These are phyloP conservation scores for Cyclotella cryptica DNA, from an alignment of 108 stramenopile genomes.

Conservation along the genomic window DNA sequence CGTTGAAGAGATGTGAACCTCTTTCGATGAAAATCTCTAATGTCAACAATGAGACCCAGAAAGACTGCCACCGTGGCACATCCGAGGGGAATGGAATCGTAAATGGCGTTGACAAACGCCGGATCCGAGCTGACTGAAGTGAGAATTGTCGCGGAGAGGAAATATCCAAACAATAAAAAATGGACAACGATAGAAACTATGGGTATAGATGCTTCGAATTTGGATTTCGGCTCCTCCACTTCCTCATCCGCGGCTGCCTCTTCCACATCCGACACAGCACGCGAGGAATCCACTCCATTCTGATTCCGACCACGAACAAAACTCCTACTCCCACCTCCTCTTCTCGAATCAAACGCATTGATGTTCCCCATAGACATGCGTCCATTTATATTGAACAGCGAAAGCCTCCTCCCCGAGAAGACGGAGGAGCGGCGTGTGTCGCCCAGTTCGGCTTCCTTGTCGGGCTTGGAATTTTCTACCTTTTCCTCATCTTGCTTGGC, in stretches of 20 bases:
- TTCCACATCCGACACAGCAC: not conserved
- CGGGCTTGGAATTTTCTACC: slow-evolving; percentile 48
- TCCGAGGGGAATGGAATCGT: slow-evolving; percentile 52
- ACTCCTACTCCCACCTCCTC: not conserved
- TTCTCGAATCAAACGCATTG: not conserved
- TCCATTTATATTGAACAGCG: slow-evolving; percentile 35
- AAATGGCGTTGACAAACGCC: slow-evolving; percentile 43
- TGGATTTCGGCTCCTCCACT: slow-evolving; percentile 41
- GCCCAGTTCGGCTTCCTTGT: not conserved
- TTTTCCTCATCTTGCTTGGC: slow-evolving; percentile 57
- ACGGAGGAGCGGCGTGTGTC: not conserved
- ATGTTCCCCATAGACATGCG: slow-evolving; percentile 30
- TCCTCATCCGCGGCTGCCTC: slow-evolving; percentile 4
- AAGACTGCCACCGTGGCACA: slow-evolving; percentile 37
- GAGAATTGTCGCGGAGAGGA: slow-evolving; percentile 48
- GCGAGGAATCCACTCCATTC: not conserved
- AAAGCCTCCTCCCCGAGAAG: slow-evolving; percentile 16
- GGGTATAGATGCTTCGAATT: slow-evolving; percentile 32
- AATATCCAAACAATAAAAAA: slow-evolving; percentile 32
- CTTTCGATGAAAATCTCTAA: slow-evolving; percentile 52
- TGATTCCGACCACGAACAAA: too few species aligned
- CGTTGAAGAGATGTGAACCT: slow-evolving; percentile 51
- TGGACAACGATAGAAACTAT: slow-evolving; percentile 35
- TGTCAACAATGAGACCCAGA: slow-evolving; percentile 41
- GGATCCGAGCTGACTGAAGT: slow-evolving; percentile 28